Evolutionary conservation across 2,329 filamentous ascomycete species (phyloP), one percentile per base, ranked within the genome.

Genomic region (Gremmenia infestans): DNA sequence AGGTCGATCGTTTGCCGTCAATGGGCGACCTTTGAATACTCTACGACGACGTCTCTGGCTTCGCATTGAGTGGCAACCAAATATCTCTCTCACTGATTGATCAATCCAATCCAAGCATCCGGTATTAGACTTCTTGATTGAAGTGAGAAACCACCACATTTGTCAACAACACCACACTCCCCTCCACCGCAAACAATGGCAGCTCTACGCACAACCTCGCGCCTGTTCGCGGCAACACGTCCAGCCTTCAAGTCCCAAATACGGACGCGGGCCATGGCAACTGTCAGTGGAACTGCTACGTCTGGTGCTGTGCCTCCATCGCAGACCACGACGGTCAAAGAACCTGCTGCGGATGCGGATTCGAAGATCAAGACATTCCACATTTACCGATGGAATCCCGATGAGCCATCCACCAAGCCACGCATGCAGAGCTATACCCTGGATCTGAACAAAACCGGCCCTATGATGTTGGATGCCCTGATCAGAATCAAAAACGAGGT

Each of bases 401-500:
- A 97, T 72, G 82, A 86, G 72, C 94, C 94, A 57, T 85, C 86
- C 70, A 86, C 89, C 75, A 99, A 99, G 86, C 94, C 94, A 60
- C 82, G 80, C 73, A 96, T 99, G 89, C 91, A 99, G 81, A 84
- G 83, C 65, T 99, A 97, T 78, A 89, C 89, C 37, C 80, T 99
- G 70, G 94, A 99, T 72, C 78, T 99, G 67, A 97, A 97, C 81
- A 97, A 97, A 87, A 99, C 94, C 43, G 94, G 94, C 35, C 94
- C 94, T 65, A 99, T 99, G 94, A 87, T 99, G 77, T 78, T 99
- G 69, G 94, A 99, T 74, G 94, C 94, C 55, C 79, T 99, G 68
- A 94, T 99, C 74, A 82, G 93, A 68, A 97, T 99, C 78, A 99
- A 99, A 88, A 99, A 99, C 76, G 94, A 99, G 82, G 76, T 96